A percentile compares a stretch with the other conserved stretches of the same genome.
phyloP scores from a whole-genome alignment of 305 asterid genomes.

The Fraxinus ornus region DNA sequence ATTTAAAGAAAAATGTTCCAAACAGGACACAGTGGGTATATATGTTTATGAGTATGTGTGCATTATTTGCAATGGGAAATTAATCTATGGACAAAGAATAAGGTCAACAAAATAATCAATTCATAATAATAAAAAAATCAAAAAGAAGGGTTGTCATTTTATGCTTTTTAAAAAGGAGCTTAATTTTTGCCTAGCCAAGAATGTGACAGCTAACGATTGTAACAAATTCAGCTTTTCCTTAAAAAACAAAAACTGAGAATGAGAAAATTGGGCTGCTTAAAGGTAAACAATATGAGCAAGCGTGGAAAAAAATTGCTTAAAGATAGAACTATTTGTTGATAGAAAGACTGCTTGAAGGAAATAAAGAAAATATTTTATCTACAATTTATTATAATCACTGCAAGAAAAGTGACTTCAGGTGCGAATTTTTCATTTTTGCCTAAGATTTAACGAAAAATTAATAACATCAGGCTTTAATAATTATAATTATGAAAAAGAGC shows the following conservation, averaged over 20 bases:
- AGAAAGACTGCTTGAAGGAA: too few relatives aligned
- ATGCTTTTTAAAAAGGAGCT: slow-evolving; percentile 41
- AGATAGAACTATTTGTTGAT: too few relatives aligned
- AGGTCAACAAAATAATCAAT: slow-evolving; percentile 69
- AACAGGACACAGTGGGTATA: not conserved
- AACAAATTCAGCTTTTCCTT: not conserved
- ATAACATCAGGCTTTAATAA: too few relatives aligned
- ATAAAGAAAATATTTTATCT: too few relatives aligned
- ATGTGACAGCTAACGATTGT: slow-evolving; percentile 19
- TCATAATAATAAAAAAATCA: slow-evolving; percentile 41
- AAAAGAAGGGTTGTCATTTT: slow-evolving; percentile 48
- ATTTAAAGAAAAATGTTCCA: not conserved
- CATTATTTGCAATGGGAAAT: not conserved
- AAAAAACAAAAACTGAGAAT: too few relatives aligned
- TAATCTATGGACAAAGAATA: slow-evolving; percentile 32
- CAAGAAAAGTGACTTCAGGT: too few relatives aligned
- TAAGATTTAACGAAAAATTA: too few relatives aligned
- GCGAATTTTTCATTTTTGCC: too few relatives aligned
- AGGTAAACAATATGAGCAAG: too few relatives aligned
- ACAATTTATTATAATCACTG: too few relatives aligned
- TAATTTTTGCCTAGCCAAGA: slow-evolving; percentile 30
- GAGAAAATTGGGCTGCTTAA: not conserved
- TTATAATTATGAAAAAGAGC: too few relatives aligned
- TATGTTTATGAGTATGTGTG: not conserved
- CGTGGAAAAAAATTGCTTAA: too few relatives aligned